These are phyloP conservation scores for Suhomyces canberraensis DNA, from an alignment of 805 yeast genomes.

Conservation along the genomic window DNA sequence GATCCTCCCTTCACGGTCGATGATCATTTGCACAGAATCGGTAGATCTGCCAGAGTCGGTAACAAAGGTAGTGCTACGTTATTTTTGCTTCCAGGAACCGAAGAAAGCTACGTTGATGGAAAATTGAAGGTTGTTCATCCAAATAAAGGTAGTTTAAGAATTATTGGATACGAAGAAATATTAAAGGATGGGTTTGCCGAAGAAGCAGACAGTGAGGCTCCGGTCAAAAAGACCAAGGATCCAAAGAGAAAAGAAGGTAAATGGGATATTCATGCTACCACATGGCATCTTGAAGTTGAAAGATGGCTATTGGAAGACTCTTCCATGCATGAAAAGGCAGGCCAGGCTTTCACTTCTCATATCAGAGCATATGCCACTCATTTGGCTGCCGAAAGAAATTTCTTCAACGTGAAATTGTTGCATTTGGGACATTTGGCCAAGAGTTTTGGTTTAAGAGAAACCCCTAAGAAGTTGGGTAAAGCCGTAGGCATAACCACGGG, in stretches of 20 bases:
- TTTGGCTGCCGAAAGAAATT: slow-evolving; percentile 70
- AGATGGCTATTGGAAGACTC: slow-evolving; percentile 78
- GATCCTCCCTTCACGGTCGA: slow-evolving; percentile 95
- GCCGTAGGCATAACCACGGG: slow-evolving; percentile 30
- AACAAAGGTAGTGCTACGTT: slow-evolving; percentile 71
- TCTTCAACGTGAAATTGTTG: slow-evolving; percentile 74
- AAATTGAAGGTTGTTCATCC: slow-evolving; percentile 40
- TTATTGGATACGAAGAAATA: slow-evolving; percentile 32
- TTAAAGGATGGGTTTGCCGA: slow-evolving; percentile 36
- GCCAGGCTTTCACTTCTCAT: slow-evolving; percentile 82
- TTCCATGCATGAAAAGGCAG: slow-evolving; percentile 60
- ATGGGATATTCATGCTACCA: slow-evolving; percentile 95
- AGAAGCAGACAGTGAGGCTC: slow-evolving; percentile 35
- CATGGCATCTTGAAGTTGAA: slow-evolving; percentile 91
- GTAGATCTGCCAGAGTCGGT: slow-evolving; percentile 99
- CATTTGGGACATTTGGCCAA: slow-evolving; percentile 97
- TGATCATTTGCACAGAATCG: slow-evolving; percentile 94
- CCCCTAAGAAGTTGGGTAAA: slow-evolving; percentile 77
- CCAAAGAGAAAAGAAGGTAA: slow-evolving; percentile 40
- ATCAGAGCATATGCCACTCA: slow-evolving; percentile 96
- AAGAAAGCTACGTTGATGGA: slow-evolving; percentile 75
- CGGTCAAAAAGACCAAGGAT: slow-evolving; percentile 33
- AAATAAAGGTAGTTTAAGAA: slow-evolving; percentile 29
- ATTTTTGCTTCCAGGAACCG: slow-evolving; percentile 84
- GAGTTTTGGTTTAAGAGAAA: slow-evolving; percentile 89